Percentiles rank a stretch among this genome's conserved stretches.
phyloP scores from a whole-genome alignment of 306 rosid species.

The Malus orientalis region DNA sequence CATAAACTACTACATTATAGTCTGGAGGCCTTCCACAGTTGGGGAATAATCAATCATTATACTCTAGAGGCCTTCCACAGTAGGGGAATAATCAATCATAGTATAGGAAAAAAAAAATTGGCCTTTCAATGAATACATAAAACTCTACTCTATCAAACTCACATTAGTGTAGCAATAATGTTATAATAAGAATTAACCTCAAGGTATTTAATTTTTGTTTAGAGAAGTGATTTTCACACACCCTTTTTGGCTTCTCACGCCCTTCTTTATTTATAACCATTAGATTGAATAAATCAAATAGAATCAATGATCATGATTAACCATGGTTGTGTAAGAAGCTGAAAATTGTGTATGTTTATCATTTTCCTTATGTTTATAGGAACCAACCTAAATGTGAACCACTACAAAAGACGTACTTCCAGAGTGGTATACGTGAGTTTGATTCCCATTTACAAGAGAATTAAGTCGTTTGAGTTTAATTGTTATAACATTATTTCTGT shows the following conservation, averaged over 20 bases:
- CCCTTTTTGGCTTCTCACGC: too few relatives aligned
- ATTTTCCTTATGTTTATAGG: background rate
- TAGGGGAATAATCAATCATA: background rate
- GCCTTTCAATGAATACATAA: background rate
- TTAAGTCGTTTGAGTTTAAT: too few relatives aligned
- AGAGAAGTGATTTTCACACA: too few relatives aligned
- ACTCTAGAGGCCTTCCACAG: background rate
- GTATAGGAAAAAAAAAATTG: too few relatives aligned
- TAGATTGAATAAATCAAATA: too few relatives aligned
- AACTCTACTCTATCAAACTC: too few relatives aligned
- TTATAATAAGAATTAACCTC: background rate
- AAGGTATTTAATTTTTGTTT: background rate
- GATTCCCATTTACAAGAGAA: too few relatives aligned
- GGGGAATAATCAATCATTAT: background rate
- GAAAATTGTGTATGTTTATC: too few relatives aligned
- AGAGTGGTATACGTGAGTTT: background rate
- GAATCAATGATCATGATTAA: too few relatives aligned
- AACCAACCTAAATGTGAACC: background rate
- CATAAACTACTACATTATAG: background rate
- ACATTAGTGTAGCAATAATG: too few relatives aligned
- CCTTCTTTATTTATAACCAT: too few relatives aligned
- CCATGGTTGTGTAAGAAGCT: too few relatives aligned
- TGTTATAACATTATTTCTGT: background rate
- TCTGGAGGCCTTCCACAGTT: background rate
- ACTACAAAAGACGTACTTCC: background rate